Evolutionary conservation across 805 yeast genomes (phyloP), one percentile per base, ranked within the genome.

Genomic region (Metschnikowia vanudenii): DNA sequence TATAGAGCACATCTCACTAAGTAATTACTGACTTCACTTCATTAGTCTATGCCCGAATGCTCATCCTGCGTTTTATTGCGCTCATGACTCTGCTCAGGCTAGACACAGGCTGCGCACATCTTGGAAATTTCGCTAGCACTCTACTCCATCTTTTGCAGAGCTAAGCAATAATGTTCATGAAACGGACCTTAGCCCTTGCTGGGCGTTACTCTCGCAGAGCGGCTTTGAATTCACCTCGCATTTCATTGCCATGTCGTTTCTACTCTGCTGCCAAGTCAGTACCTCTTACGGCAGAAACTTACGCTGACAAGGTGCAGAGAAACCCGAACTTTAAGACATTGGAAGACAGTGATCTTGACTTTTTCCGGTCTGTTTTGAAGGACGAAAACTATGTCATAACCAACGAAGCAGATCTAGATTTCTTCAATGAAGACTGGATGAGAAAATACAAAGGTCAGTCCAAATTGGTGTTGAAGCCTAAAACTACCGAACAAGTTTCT

Each of bases 341-440:
- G 12, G 75, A 75, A 1, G 68, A 71, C 0, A 70, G 67, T 6
- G 96, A 91, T 58, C 45, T 92, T 8, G 73, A 64, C 0, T 74
- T 64, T 55, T 94, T 92, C 73, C 69, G 72, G 50, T 60, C 79
- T 0, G 69, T 91, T 10, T 68, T 94, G 47, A 68, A 81, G 5
- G 73, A 67, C 40, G 68, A 71, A 8, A 71, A 75, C 22, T 69
- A 74, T 64, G 76, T 53, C 35, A 64, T 84, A 42, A 78, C 81
- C 13, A 83, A 80, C 50, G 63, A 65, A 11, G 85, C 82, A 35
- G 94, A 86, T 57, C 71, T 91, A 35, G 74, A 77, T 17, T 78
- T 78, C 49, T 88, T 71, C 75, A 92, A 91, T 61, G 92, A 86
- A 64, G 98, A 91, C 65, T 87, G 95, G 89, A 91, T 89, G 96